Percentiles rank a stretch among this genome's conserved stretches.
Evolutionary conservation across 306 rosid genomes (phyloP).

Genomic region (Fragaria vesca): DNA sequence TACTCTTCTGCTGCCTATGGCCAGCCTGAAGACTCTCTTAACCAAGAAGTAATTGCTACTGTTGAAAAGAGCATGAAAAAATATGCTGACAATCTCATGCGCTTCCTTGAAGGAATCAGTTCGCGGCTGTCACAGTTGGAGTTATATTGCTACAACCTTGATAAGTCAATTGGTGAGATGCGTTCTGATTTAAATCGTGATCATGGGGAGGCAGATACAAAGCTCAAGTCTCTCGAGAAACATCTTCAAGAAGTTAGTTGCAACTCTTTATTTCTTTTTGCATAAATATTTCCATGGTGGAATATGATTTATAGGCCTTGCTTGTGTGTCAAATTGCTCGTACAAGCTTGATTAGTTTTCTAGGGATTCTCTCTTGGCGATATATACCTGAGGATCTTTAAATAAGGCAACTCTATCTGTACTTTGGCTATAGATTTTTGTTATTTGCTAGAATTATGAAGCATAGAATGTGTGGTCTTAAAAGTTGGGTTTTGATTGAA

Average conservation of each 20-base stretch:
- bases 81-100: constrained; percentile 70
- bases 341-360: background rate
- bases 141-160: constrained; percentile 84
- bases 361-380: background rate
- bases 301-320: background rate
- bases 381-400: background rate
- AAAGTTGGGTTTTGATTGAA: background rate
- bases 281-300: background rate
- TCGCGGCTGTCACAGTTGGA: constrained; percentile 85
- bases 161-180: constrained; percentile 91
- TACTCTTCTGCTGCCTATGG: constrained; percentile 56
- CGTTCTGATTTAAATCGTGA: constrained; percentile 70
- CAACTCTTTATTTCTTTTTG: background rate
- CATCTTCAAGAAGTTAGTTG: constrained; percentile 79
- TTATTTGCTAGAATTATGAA: background rate
- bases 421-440: background rate
- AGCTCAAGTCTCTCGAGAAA: constrained; percentile 74
- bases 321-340: background rate
- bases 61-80: constrained; percentile 88
- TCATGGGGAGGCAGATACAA: constrained; percentile 71
- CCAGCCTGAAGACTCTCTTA: constrained; percentile 52
- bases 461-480: background rate
- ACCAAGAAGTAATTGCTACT: constrained; percentile 60
- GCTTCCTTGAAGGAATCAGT: constrained; percentile 87
- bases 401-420: background rate